Evolutionary conservation across 2,329 filamentous ascomycete genomes (phyloP).

Genomic region (Botrytis fragariae): DNA sequence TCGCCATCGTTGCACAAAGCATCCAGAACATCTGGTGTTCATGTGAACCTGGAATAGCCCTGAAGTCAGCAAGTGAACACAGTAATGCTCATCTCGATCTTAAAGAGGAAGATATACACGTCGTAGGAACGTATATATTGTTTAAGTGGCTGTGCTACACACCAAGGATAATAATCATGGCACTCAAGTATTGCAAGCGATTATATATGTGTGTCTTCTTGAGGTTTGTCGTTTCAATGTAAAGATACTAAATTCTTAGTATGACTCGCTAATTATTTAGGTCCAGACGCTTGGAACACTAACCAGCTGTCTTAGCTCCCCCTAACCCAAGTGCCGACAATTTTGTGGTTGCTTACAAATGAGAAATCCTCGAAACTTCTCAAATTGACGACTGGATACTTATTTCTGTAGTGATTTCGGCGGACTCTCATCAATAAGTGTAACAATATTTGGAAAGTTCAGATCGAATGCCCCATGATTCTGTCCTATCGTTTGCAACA

Average conservation of each 20-base stretch:
- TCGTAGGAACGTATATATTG: neutral
- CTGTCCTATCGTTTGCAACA: neutral
- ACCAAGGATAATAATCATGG: neutral
- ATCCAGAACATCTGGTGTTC: neutral
- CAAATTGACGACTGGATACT: neutral
- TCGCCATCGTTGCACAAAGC: neutral
- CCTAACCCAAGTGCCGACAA: neutral
- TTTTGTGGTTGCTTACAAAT: neutral
- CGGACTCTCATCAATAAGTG: neutral
- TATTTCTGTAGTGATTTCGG: neutral
- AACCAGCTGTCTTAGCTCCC: neutral
- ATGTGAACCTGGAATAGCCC: neutral
- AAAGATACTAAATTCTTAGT: slow-evolving; percentile 6
- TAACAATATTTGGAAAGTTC: neutral
- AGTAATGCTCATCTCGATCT: neutral
- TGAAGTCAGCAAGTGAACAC: neutral
- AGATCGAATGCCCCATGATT: neutral
- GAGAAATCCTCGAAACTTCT: neutral
- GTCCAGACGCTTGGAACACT: neutral
- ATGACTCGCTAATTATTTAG: slow-evolving; percentile 10
- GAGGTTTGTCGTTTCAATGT: neutral
- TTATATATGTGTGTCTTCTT: neutral
- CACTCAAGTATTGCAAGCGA: neutral
- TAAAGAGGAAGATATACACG: neutral
- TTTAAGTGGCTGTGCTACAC: neutral